Evolutionary conservation across 179 eudicot species (phyloP), one percentile per base, ranked within the genome.

Genomic region (Spinacia oleracea): DNA sequence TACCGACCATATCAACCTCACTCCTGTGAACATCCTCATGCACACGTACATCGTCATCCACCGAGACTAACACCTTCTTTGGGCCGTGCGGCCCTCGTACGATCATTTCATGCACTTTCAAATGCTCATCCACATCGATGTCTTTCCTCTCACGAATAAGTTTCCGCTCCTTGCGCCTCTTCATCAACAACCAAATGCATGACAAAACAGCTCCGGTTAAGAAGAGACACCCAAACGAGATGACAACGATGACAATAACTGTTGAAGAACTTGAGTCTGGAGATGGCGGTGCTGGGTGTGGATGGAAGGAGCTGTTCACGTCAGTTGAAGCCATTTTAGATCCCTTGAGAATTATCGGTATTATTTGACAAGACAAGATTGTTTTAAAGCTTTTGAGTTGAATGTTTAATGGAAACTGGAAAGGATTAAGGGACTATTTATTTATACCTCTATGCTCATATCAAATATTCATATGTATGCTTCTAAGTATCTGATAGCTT

Each of bases 11-110:
- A 56, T 79, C 85, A 32, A 76, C 8, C 80, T 88, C 88, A 23
- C 81, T 79, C 83, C 78, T 88, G 53, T 62, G 79, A 5, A 78
- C 74, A 34, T 83, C 86, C 51, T 86, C 82, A 25, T 87, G 82
- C 29, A 81, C 81, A 42, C 77, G 89, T n/a, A 88, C 76, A 62
- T 88, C 91, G 14, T 84, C 96, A 60, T 87, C 89, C 1, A 88
- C 80, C 20, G 86, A 74, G 21, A 89, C 27, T 60, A 85, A 77
- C 58, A 84, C 74, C 21, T 80, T 66, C 81, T 82, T 38, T 0
- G 75, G 79, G 6, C 96, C 91, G 59, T 81, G 83, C 1, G 83
- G 86, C 18, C 92, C 89, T 2, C 83, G 73, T 18, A 82, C 73
- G 38, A 87, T 83, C 50, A 83, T 81, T 83, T 88, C 90, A 34